Conservation (phyloP, 805 yeast genomes). For the Saturnispora quitensis region DNA sequence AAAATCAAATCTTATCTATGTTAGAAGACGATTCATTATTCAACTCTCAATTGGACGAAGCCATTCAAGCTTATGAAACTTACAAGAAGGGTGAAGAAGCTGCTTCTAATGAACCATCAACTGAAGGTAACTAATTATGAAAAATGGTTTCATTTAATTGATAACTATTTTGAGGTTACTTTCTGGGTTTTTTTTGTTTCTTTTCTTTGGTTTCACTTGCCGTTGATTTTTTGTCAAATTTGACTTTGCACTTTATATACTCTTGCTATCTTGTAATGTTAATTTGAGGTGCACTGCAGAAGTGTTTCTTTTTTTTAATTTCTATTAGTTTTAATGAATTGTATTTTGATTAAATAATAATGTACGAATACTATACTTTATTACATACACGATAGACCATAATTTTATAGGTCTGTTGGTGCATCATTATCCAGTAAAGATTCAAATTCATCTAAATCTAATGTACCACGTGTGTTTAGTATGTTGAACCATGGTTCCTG, state of each 20-base stretch:
- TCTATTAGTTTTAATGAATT: neutral
- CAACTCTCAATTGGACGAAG: slow-evolving; percentile 88
- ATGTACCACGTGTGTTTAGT: slow-evolving; percentile 17
- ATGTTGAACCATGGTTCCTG: slow-evolving; percentile 61
- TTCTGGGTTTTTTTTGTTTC: neutral
- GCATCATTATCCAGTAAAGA: neutral
- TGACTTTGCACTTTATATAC: slow-evolving; percentile 1
- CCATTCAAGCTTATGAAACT: slow-evolving; percentile 87
- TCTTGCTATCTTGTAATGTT: slow-evolving; percentile 1
- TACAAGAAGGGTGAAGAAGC: slow-evolving; percentile 53
- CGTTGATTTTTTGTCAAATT: neutral
- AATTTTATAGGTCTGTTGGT: neutral
- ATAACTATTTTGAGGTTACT: neutral
- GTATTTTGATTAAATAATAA: neutral
- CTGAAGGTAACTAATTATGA: slow-evolving; percentile 6
- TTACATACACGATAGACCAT: neutral
- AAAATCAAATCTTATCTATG: slow-evolving; percentile 78
- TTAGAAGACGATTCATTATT: slow-evolving; percentile 85
- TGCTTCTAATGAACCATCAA: slow-evolving; percentile 16
- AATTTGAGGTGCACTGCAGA: neutral
- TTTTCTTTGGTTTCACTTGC: slow-evolving; percentile 3
- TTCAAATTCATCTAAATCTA: neutral
- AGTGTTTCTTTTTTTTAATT: neutral
- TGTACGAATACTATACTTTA: neutral
- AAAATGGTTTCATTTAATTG: slow-evolving; percentile 3